Percentiles rank a stretch among this genome's conserved stretches.
Conservation (phyloP, 2,329 filamentous ascomycete species). For the Cadophora malorum region DNA sequence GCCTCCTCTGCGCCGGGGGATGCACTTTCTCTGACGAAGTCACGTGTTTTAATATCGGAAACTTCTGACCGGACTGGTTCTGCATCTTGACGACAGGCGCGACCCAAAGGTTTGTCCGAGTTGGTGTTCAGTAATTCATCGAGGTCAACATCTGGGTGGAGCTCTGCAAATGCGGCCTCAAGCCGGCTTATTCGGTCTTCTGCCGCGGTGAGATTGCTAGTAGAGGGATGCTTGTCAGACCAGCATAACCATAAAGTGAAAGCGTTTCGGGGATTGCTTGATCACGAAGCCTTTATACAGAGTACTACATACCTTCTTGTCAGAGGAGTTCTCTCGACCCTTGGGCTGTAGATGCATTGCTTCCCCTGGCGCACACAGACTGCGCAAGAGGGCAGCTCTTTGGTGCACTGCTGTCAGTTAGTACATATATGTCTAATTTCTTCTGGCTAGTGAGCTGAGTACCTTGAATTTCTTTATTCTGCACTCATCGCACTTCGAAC, state of each 20-base stretch:
- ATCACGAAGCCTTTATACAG: not conserved
- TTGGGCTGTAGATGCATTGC: slow-evolving; percentile 51
- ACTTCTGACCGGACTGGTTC: not conserved
- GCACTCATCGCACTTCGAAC: slow-evolving; percentile 17
- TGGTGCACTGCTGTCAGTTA: slow-evolving; percentile 46
- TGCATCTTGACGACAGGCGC: not conserved
- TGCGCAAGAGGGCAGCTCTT: slow-evolving; percentile 49
- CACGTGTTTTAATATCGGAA: not conserved
- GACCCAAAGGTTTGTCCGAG: not conserved
- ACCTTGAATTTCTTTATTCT: slow-evolving; percentile 20
- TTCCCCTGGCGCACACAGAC: slow-evolving; percentile 50
- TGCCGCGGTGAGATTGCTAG: slow-evolving; percentile 41
- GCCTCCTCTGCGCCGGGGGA: slow-evolving; percentile 24
- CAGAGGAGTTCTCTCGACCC: slow-evolving; percentile 49
- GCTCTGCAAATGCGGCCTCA: slow-evolving; percentile 26
- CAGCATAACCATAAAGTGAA: not conserved
- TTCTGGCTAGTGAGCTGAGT: not conserved
- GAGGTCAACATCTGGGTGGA: slow-evolving; percentile 34
- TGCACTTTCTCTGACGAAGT: not conserved
- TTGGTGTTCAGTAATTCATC: slow-evolving; percentile 23
- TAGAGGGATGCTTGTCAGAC: not conserved
- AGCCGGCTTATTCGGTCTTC: slow-evolving; percentile 32
- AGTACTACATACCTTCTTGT: slow-evolving; percentile 40
- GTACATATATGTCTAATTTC: not conserved
- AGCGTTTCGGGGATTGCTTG: too few relatives aligned